phyloP scores from a whole-genome alignment of 2,329 filamentous ascomycete genomes.

The Fusarium sp. region DNA sequence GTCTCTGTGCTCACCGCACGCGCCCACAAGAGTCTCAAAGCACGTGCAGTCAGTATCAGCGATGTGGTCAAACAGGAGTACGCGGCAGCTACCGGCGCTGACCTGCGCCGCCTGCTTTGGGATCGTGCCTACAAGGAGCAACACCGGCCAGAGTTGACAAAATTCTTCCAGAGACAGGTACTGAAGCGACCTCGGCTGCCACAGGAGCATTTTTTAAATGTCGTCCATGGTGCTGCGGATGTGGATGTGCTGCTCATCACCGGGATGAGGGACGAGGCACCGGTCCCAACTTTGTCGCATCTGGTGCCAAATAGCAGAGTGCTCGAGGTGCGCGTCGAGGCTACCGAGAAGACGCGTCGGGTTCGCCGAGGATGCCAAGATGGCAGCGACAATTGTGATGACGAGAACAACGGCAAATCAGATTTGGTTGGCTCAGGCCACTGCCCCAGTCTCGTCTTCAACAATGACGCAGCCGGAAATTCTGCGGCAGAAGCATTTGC shows the following conservation, averaged over 20 bases:
- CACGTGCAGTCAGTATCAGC: constrained; percentile 48
- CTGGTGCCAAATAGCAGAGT: constrained; percentile 64
- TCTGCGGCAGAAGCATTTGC: constrained; percentile 57
- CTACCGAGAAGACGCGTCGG: constrained; percentile 51
- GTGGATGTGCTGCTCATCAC: constrained; percentile 70
- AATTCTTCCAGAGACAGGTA: constrained; percentile 63
- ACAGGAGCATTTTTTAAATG: constrained; percentile 62
- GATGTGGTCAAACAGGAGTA: constrained; percentile 54
- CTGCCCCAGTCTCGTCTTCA: constrained; percentile 60
- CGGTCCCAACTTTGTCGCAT: constrained; percentile 65
- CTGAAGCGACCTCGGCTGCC: constrained; percentile 58
- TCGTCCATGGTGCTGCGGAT: constrained; percentile 56
- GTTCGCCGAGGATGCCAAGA: constrained; percentile 49
- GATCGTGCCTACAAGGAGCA: constrained; percentile 73
- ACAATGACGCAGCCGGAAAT: constrained; percentile 60
- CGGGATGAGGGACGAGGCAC: constrained; percentile 71
- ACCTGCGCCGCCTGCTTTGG: constrained; percentile 59
- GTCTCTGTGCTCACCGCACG: constrained; percentile 52
- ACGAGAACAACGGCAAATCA: constrained; percentile 13
- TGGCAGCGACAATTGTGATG: neutral
- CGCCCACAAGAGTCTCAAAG: constrained; percentile 46
- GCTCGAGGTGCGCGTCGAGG: constrained; percentile 64
- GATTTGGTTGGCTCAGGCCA: constrained; percentile 41
- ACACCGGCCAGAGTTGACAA: constrained; percentile 64
- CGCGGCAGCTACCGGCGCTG: constrained; percentile 60